Base-by-base conservation (phyloP, 225 moss, liverwort and hornwort genomes). In the Rhytidiadelphus loreus region DNA sequence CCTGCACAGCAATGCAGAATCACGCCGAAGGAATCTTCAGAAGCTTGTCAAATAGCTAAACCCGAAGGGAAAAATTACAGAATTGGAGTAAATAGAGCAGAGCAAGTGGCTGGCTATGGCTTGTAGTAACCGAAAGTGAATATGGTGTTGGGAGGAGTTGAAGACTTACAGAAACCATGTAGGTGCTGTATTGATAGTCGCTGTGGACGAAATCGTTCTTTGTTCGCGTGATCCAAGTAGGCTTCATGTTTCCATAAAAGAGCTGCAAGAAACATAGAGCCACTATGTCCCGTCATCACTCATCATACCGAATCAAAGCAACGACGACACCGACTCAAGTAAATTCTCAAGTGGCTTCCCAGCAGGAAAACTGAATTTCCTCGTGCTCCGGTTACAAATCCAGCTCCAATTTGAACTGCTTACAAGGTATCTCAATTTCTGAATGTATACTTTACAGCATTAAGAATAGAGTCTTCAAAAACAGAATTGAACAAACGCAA, bases 171-270 rank as follows among this genome's bases (percentile, higher is more conserved):
- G 73, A 33, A 50, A 91, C 91, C 75, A 50, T 66, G 86, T 88
- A 83, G 83, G 83, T 86, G 33, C 41, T 80, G 80, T 39, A 83
- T 64, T 91, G 90, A 55, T 48, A 87, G 79, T 77, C 79, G 41
- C 84, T 39, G 52, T 84, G 28, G 8, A 87, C 69, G 9, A 37
- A 80, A 73, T 89, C 89, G 12, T 80, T 22, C 26, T 46, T 71
- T 9, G 52, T 8, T n/a, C 88, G 86, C 65, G 87, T 89, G 82
- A 91, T 89, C 87, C 92, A 91, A 83, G 88, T 88, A 58, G 89
- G 91, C 75, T 62, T 20, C 37, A 85, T 79, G 72, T 88, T 87
- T 77, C 91, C 89, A 61, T 89, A 86, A 66, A 89, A 91, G 3
- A 93, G 28, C 91, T 91, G 89, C 86, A 88, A 83, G 41, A 83